Evolutionary conservation across 148 eudicot genomes (phyloP).

Genomic region (Spergularia bocconei): DNA sequence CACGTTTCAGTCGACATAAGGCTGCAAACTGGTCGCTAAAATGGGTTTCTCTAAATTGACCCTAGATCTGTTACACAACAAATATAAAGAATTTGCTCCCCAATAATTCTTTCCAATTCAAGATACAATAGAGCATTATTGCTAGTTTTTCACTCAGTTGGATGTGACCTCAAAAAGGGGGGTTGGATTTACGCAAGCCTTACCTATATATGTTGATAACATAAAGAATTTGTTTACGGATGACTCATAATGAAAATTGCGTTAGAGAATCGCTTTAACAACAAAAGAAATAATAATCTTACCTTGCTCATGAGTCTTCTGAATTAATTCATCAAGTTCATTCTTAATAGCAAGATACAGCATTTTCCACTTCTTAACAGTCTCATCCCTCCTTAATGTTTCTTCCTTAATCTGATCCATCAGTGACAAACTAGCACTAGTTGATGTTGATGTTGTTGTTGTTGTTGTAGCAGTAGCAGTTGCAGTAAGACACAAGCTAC

Average conservation of each 20-base stretch:
- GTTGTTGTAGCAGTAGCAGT: background rate
- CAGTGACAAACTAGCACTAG: conserved; percentile 12
- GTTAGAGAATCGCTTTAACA: too few species aligned
- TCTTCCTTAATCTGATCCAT: conserved; percentile 53
- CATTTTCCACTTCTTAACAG: conserved; percentile 79
- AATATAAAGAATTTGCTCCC: too few species aligned
- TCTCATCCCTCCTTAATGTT: conserved; percentile 57
- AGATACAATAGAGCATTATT: too few species aligned
- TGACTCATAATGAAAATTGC: too few species aligned
- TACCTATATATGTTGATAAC: too few species aligned
- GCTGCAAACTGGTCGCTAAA: too few species aligned
- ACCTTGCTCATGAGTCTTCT: conserved; percentile 69
- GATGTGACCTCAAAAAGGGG: too few species aligned
- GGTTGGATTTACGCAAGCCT: too few species aligned
- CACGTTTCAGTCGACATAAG: background rate
- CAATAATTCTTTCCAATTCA: too few species aligned
- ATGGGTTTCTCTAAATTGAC: background rate
- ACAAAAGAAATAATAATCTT: background rate
- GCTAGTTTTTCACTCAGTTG: too few species aligned
- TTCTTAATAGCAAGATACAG: conserved; percentile 75
- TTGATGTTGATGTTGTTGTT: background rate
- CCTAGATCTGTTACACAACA: background rate
- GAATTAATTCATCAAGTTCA: conserved; percentile 79
- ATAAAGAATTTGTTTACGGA: too few species aligned
- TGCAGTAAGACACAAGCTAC: background rate